A percentile compares a stretch with the other conserved stretches of the same genome.
phyloP scores from a whole-genome alignment of 768 basidiomycete species.

The Termitomyces heimii region DNA sequence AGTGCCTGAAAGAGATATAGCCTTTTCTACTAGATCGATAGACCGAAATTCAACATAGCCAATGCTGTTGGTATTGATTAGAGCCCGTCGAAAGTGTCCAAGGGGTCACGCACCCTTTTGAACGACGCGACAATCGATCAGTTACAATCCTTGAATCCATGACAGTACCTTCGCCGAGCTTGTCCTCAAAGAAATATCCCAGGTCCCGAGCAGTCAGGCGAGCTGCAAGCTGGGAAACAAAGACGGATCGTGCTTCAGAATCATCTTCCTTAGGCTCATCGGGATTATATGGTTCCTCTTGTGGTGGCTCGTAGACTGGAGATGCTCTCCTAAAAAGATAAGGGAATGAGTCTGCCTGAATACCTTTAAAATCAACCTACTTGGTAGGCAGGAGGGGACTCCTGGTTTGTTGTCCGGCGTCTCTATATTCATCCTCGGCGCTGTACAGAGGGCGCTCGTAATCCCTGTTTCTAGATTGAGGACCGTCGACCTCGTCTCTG shows the following conservation, averaged over 20 bases:
- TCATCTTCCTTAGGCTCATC: constrained; percentile 94
- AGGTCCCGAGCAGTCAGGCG: constrained; percentile 95
- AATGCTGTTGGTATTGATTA: constrained; percentile 50
- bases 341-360: constrained; percentile 4
- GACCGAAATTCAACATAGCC: constrained; percentile 96
- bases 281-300: constrained; percentile 67
- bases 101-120: constrained; percentile 76
- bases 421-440: constrained; percentile 29
- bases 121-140: constrained; percentile 88
- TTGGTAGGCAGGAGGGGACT: constrained; percentile 42
- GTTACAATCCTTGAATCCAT: constrained; percentile 97
- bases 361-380: constrained; percentile 25
- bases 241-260: constrained; percentile 96
- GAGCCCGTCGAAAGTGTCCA: not conserved
- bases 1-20: constrained; percentile 84
- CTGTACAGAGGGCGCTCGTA: constrained; percentile 30
- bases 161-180: constrained; percentile 88
- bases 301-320: constrained; percentile 61
- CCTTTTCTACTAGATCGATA: constrained; percentile 88
- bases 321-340: constrained; percentile 53
- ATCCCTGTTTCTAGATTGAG: constrained; percentile 37
- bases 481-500: constrained; percentile 60
- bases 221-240: constrained; percentile 97
- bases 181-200: constrained; percentile 98
- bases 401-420: constrained; percentile 27